Evolutionary conservation across 1,284 basidiomycete species (phyloP).

Genomic region (Tilletia caries): DNA sequence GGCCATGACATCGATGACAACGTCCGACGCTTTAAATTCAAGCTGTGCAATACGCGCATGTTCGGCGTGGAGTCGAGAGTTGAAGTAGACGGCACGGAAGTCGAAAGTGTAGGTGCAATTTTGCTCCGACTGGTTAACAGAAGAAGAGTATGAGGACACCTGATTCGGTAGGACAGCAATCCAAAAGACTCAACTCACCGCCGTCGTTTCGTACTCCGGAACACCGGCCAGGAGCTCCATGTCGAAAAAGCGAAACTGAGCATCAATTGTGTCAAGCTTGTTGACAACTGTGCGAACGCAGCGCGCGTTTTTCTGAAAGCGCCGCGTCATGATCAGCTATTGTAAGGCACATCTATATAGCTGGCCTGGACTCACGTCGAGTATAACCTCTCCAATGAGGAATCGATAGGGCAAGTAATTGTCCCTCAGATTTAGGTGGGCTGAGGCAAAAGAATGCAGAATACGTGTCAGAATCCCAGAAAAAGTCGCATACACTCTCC

Average conservation of each 20-base stretch:
- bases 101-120: conserved; percentile 88
- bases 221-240: conserved; percentile 97
- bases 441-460: conserved; percentile 33
- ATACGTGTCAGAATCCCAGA: conserved; percentile 10
- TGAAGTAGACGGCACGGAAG: conserved; percentile 96
- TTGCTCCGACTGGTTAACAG: conserved; percentile 52
- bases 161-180: neutral
- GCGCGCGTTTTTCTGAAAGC: conserved; percentile 57
- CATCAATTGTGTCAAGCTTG: conserved; percentile 84
- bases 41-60: conserved; percentile 77
- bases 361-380: conserved; percentile 20
- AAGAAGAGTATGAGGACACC: neutral
- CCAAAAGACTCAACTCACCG: neutral
- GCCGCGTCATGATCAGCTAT: no score
- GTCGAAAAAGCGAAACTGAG: conserved; percentile 84
- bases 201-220: conserved; percentile 69
- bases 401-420: conserved; percentile 88
- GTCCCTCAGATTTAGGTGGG: conserved; percentile 82
- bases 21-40: conserved; percentile 63
- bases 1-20: conserved; percentile 87
- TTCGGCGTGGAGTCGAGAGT: conserved; percentile 86
- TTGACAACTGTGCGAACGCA: conserved; percentile 85
- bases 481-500: neutral
- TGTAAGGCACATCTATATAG: no score
- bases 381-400: conserved; percentile 82